Evolutionary conservation across 2,329 filamentous ascomycete genomes (phyloP).

Genomic region (Cercospora sojina): DNA sequence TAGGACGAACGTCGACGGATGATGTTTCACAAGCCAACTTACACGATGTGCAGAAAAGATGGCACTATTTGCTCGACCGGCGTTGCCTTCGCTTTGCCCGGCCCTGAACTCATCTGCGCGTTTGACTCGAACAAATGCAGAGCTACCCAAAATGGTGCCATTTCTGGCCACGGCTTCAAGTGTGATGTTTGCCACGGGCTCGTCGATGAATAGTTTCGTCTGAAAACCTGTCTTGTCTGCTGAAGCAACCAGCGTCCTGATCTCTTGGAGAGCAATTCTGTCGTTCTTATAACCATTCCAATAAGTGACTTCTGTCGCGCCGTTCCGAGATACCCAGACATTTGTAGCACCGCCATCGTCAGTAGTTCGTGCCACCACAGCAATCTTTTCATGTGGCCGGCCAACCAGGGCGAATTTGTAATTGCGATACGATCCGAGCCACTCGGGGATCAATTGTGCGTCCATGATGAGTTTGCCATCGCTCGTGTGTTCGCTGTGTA

Average conservation of each 20-base stretch:
- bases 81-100: neutral
- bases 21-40: neutral
- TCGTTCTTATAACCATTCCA: neutral
- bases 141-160: neutral
- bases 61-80: neutral
- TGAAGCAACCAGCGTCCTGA: neutral
- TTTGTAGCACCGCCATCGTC: no score
- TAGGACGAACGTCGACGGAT: neutral
- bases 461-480: slow-evolving; percentile 53
- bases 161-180: neutral
- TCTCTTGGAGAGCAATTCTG: neutral
- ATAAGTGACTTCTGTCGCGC: neutral
- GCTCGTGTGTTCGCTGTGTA: slow-evolving; percentile 40
- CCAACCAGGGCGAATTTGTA: slow-evolving; percentile 52
- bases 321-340: neutral
- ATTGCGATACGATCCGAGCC: slow-evolving; percentile 49
- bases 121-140: neutral
- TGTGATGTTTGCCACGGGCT: neutral
- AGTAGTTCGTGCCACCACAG: neutral
- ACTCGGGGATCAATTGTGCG: slow-evolving; percentile 39
- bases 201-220: neutral
- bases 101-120: neutral
- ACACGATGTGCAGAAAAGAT: neutral
- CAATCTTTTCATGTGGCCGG: neutral
- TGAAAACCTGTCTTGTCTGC: neutral